These are phyloP conservation scores for Candida vaughaniae DNA, from an alignment of 805 yeast genomes.

Conservation along the genomic window DNA sequence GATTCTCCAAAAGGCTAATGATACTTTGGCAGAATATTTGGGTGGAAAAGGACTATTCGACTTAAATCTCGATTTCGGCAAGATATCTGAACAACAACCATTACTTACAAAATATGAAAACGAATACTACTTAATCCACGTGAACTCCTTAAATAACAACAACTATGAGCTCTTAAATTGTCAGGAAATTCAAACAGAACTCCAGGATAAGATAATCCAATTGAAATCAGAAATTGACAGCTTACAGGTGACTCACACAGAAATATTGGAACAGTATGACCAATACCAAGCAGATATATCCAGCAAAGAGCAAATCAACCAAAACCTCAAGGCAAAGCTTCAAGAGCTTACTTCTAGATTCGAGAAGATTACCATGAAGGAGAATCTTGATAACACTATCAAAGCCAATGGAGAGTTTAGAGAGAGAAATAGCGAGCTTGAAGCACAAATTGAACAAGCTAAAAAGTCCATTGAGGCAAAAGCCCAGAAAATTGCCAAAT, in stretches of 20 bases:
- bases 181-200: constrained; percentile 36
- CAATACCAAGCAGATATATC: constrained; percentile 22
- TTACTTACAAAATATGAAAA: constrained; percentile 34
- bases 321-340: constrained; percentile 13
- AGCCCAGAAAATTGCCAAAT: constrained; percentile 19
- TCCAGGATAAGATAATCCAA: constrained; percentile 24
- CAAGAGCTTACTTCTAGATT: constrained; percentile 22
- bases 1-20: constrained; percentile 22
- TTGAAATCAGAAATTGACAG: constrained; percentile 27
- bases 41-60: constrained; percentile 18
- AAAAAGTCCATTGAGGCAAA: constrained; percentile 26
- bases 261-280: constrained; percentile 33
- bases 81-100: constrained; percentile 19
- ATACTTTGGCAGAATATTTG: constrained; percentile 23
- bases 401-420: constrained; percentile 42
- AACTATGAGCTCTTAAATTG: constrained; percentile 37
- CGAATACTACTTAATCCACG: constrained; percentile 37
- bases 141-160: constrained; percentile 35
- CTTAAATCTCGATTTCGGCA: constrained; percentile 6
- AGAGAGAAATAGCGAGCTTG: constrained; percentile 30
- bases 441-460: constrained; percentile 29
- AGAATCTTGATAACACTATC: constrained; percentile 35
- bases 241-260: constrained; percentile 34
- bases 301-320: constrained; percentile 20
- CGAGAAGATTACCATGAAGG: constrained; percentile 36